Evolutionary conservation across 2,329 filamentous ascomycete genomes (phyloP).

Genomic region (Annulohypoxylon truncatum): DNA sequence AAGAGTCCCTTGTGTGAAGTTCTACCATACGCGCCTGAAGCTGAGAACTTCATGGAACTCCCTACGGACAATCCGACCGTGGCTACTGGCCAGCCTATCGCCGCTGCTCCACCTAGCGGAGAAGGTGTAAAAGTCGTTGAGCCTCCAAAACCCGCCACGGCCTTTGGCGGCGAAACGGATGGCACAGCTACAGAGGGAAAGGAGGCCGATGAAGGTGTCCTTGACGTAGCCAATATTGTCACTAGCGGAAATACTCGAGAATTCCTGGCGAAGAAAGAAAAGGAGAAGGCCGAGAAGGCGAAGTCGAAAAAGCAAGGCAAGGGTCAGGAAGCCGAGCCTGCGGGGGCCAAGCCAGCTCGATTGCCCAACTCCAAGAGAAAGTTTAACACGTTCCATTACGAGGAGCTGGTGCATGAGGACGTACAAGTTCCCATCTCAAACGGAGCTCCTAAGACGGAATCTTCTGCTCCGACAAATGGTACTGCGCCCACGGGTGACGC

Average conservation of each 20-base stretch:
- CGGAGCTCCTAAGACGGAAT: slow-evolving; percentile 37
- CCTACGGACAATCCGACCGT: slow-evolving; percentile 56
- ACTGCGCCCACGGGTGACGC: slow-evolving; percentile 39
- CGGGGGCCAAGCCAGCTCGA: slow-evolving; percentile 65
- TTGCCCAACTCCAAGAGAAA: slow-evolving; percentile 79
- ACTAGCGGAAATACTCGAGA: slow-evolving; percentile 84
- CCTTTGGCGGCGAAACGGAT: slow-evolving; percentile 52
- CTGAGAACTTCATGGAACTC: slow-evolving; percentile 60
- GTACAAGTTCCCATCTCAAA: slow-evolving; percentile 54
- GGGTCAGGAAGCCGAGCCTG: slow-evolving; percentile 66
- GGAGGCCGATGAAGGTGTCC: slow-evolving; percentile 73
- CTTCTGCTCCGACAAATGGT: slow-evolving; percentile 29
- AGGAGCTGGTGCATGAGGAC: slow-evolving; percentile 72
- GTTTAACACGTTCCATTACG: slow-evolving; percentile 77
- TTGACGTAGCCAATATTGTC: slow-evolving; percentile 87
- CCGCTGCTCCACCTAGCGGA: slow-evolving; percentile 15
- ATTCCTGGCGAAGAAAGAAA: slow-evolving; percentile 84
- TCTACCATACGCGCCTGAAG: slow-evolving; percentile 64
- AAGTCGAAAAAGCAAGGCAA: slow-evolving; percentile 71
- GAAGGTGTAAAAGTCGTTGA: slow-evolving; percentile 22
- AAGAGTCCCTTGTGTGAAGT: slow-evolving; percentile 75
- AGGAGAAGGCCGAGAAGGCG: slow-evolving; percentile 76
- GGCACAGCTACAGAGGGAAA: slow-evolving; percentile 54
- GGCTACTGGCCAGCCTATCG: slow-evolving; percentile 46
- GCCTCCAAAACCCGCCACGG: slow-evolving; percentile 28